Conservation (phyloP, 1,139 yeast species). For the Debaryomyces robertsiae region DNA sequence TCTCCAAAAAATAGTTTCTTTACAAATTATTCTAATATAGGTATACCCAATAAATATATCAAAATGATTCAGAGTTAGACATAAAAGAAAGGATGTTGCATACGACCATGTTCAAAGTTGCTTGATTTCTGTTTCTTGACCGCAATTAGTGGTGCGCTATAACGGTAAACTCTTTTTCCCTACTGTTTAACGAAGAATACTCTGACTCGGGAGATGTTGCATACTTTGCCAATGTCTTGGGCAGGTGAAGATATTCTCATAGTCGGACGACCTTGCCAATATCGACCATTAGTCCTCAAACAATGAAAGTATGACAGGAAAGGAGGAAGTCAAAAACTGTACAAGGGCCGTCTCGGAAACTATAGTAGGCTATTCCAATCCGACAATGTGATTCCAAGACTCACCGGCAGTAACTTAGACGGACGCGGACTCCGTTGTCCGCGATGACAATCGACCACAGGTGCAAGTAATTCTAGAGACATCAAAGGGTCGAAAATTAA, state of each 20-base stretch:
- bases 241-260: constrained; percentile 53
- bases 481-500: constrained; percentile 70
- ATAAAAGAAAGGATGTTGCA: too few relatives aligned
- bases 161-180: neutral
- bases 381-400: constrained; percentile 56
- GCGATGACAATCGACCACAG: constrained; percentile 66
- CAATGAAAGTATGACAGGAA: constrained; percentile 29
- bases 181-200: constrained; percentile 53
- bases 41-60: too few relatives aligned
- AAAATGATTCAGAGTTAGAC: too few relatives aligned
- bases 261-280: constrained; percentile 56
- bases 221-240: constrained; percentile 57
- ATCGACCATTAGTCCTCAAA: constrained; percentile 88
- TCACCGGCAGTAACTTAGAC: constrained; percentile 39
- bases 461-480: constrained; percentile 75
- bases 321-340: constrained; percentile 46
- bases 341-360: constrained; percentile 55
- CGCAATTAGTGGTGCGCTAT: too few relatives aligned
- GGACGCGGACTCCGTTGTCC: constrained; percentile 42
- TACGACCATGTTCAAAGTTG: too few relatives aligned
- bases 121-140: too few relatives aligned
- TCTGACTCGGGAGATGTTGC: constrained; percentile 64
- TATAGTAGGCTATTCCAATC: constrained; percentile 54
- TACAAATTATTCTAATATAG: too few relatives aligned
- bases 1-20: too few relatives aligned